Evolutionary conservation across 2,329 filamentous ascomycete genomes (phyloP), one percentile per base, ranked within the genome.

Genomic region (Stagonosporopsis chrysanthemi): DNA sequence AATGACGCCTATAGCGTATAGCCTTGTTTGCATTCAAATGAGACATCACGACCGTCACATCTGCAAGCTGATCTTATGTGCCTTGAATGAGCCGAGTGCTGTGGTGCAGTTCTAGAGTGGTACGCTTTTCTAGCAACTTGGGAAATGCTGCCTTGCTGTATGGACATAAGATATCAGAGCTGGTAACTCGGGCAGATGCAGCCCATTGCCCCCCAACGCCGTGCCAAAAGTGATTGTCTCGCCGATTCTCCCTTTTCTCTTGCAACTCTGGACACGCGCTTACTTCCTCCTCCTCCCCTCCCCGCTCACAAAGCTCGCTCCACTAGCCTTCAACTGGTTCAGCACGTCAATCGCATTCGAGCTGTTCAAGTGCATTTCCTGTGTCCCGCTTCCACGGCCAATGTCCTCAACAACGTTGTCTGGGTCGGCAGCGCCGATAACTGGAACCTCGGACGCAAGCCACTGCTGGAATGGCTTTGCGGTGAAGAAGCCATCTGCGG

Each of bases 401-500:
- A 78, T 78, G 52, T 80, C 79, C 56, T 79, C 77, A 5, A 77
- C 71, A 3, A 81, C 79, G 42, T 81, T 82, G 56, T 78, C 78
- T 24, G 87, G 84, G 68, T 94, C 90, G 29, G 83, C 82, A 65
- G 82, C 82, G 47, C 88, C 90, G 60, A 94, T 83, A 29, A 84
- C 72, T 1, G 87, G 84, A 3, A 94, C 82, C 38, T 84, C 82
- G n/a, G 83, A 83, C 11, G 90, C 90, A 44, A 95, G 80, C 79
- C 91, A 86, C 72, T 88, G 84, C 82, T 95, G 91, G 78, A 95
- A 93, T 6, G 91, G 90, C 64, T 85, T 81, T 8, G 86, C 84
- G 42, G 92, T 84, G 73, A 95, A 92, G 74, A 83, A 84, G 46
- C 91, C 91, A 75, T 96, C 90, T 67, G 77, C 68, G 2, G 80